Conservation (phyloP, 768 basidiomycete species). For the Pleurotus salmoneostramineus region DNA sequence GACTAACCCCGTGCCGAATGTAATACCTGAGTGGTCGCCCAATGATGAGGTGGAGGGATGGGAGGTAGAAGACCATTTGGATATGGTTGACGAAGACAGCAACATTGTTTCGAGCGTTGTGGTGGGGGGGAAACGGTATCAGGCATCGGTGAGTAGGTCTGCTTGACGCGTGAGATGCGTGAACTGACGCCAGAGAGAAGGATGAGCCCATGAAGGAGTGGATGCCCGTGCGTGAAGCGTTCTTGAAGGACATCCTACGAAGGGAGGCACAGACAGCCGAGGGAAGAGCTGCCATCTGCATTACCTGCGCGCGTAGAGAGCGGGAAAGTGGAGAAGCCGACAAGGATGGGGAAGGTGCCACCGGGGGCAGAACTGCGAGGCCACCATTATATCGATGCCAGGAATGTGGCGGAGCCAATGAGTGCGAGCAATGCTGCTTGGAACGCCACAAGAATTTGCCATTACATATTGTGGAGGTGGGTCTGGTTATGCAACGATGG, state of each 20-base stretch:
- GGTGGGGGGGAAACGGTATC: no score
- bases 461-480: constrained; percentile 7
- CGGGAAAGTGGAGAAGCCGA: neutral
- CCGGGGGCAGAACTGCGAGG: neutral
- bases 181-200: no score
- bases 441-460: constrained; percentile 3
- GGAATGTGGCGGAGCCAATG: constrained; percentile 5
- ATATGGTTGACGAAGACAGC: no score
- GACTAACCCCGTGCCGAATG: neutral
- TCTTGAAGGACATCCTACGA: neutral
- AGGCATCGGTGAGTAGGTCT: neutral
- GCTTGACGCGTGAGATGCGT: no score
- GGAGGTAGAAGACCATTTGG: neutral
- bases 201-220: neutral
- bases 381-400: neutral
- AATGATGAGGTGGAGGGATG: neutral
- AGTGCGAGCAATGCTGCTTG: constrained; percentile 6
- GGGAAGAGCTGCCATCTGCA: neutral
- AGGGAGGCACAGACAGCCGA: neutral
- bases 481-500: neutral
- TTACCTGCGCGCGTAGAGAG: neutral
- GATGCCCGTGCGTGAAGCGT: neutral
- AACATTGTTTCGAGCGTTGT: no score
- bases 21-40: neutral
- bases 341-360: no score